Evolutionary conservation across 73 alveolate species (phyloP).

Genomic region (Paramecium sonneborni): DNA sequence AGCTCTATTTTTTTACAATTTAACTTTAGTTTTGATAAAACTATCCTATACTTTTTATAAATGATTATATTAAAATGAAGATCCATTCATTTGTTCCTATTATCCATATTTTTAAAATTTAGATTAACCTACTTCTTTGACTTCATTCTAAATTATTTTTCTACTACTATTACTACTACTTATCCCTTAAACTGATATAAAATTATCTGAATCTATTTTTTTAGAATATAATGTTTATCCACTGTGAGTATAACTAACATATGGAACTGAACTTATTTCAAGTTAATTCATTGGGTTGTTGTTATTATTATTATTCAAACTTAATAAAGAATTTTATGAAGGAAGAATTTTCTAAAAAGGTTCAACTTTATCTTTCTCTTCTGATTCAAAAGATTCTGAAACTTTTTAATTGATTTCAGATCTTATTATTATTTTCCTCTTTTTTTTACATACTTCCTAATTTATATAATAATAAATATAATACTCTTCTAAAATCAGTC

Average conservation of each 20-base stretch:
- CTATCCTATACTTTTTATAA: not conserved
- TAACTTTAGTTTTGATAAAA: not conserved
- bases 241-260: not conserved
- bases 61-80: not conserved
- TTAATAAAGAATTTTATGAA: not conserved
- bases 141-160: not conserved
- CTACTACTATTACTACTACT: slow-evolving; percentile 11
- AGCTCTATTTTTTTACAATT: not conserved
- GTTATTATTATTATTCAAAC: not conserved
- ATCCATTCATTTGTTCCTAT: not conserved
- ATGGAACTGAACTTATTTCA: not conserved
- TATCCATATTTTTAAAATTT: not conserved
- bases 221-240: not conserved
- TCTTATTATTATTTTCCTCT: not conserved
- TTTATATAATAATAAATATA: not conserved
- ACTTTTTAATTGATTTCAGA: not conserved
- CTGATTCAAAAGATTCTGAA: slow-evolving; percentile 15
- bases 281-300: not conserved
- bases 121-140: not conserved
- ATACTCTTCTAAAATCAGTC: not conserved
- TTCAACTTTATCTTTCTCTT: not conserved
- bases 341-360: not conserved
- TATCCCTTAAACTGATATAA: not conserved
- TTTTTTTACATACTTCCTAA: not conserved
- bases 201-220: slow-evolving; percentile 1